phyloP scores from a whole-genome alignment of 2,329 filamentous ascomycete species.

The Trichophyton benhamiae region DNA sequence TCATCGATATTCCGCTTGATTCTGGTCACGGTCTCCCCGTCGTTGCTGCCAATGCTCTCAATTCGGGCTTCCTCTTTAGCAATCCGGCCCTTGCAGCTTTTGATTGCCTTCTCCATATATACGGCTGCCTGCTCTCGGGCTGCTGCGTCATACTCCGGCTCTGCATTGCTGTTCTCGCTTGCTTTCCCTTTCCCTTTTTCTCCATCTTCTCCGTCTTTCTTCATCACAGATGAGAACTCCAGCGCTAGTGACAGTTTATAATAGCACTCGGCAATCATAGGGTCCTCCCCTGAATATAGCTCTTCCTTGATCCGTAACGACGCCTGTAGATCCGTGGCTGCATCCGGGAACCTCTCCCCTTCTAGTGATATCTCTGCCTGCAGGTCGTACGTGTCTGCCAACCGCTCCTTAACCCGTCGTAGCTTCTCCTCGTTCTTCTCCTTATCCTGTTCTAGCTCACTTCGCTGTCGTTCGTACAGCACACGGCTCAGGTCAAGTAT shows the following conservation, averaged over 20 bases:
- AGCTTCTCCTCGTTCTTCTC: slow-evolving; percentile 19
- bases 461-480: slow-evolving; percentile 45
- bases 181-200: slow-evolving; percentile 27
- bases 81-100: slow-evolving; percentile 44
- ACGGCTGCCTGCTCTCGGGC: slow-evolving; percentile 43
- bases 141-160: slow-evolving; percentile 30
- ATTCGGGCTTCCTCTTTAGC: slow-evolving; percentile 41
- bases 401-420: slow-evolving; percentile 63
- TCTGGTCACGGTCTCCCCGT: slow-evolving; percentile 31
- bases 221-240: slow-evolving; percentile 75
- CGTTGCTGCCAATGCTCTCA: slow-evolving; percentile 23
- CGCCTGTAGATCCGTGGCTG: slow-evolving; percentile 70
- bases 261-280: slow-evolving; percentile 83
- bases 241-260: slow-evolving; percentile 92
- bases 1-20: slow-evolving; percentile 41
- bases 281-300: slow-evolving; percentile 67
- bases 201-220: slow-evolving; percentile 24
- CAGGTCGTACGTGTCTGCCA: slow-evolving; percentile 86
- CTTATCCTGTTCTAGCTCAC: slow-evolving; percentile 39
- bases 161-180: slow-evolving; percentile 4
- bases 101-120: slow-evolving; percentile 50
- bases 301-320: slow-evolving; percentile 67
- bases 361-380: slow-evolving; percentile 95
- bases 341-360: slow-evolving; percentile 80
- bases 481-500: slow-evolving; percentile 51